Conservation (phyloP, 2,329 filamentous ascomycete species). For the Verticillium dahliae region DNA sequence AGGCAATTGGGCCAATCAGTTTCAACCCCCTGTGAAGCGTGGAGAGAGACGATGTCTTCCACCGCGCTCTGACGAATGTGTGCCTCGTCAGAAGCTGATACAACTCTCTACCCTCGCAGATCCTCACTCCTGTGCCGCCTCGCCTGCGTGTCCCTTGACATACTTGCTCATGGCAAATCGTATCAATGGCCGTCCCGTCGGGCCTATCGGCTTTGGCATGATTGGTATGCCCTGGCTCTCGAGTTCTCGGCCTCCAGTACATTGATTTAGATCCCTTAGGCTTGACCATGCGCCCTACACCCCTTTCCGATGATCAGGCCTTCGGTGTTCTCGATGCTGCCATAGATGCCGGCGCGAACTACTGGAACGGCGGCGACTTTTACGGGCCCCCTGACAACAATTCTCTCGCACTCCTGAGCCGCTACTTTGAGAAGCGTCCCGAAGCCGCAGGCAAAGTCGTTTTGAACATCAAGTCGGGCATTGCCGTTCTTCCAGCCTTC, state of each 20-base stretch:
- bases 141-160: neutral
- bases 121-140: neutral
- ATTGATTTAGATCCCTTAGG: neutral
- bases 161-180: constrained; percentile 14
- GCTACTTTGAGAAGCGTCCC: neutral
- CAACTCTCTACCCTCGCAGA: too few relatives aligned
- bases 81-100: too few relatives aligned
- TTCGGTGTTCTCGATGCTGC: neutral
- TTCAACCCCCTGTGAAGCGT: too few relatives aligned
- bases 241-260: neutral
- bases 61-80: too few relatives aligned
- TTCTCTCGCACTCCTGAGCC: neutral
- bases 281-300: neutral
- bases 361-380: neutral
- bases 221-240: constrained; percentile 12
- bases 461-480: neutral
- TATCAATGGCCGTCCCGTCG: constrained; percentile 15
- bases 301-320: neutral
- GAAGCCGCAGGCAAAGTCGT: neutral
- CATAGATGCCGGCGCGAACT: neutral
- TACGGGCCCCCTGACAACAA: neutral
- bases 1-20: too few relatives aligned
- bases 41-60: too few relatives aligned
- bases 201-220: constrained; percentile 17
- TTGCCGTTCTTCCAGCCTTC: neutral